Base-by-base conservation (phyloP, 306 rosid species). In the Gynostemma pentaphyllum region DNA sequence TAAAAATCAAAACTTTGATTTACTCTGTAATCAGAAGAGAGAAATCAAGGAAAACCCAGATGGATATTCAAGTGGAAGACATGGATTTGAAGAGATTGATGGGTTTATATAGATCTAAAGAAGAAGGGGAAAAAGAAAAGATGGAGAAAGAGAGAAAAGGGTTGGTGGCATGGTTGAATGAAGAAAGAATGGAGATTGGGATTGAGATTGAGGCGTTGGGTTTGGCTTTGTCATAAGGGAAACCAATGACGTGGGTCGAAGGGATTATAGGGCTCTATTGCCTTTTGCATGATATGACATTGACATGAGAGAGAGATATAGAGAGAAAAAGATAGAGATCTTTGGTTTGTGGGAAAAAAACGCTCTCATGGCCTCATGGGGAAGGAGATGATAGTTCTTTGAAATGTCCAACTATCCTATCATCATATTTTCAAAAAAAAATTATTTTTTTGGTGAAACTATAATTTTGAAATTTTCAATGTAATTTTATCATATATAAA, bases 271-370 rank as follows among this genome's bases (percentile, higher is more conserved):
- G 40, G 64, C 62, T n/a, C n/a, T 71, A 71, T 77, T 67, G 62
- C 21, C 80, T 63, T 77, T 73, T 85, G 95, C 95, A 90, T 87
- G 95, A 90, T 80, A 83, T 78, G 88, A 83, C 85, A 79, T n/a
- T 72, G 77, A 75, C 76, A 73, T 4, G 28, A 46, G 28, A 65
- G 61, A 69, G 46, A 49, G 36, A 64, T n/a, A n/a, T n/a, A 26
- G 19, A 22, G 42, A 66, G 34, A 15, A 49, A n/a, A 32, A 50
- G 36, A 47, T 19, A 23, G 21, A 50, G 57, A 50, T n/a, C n/a
- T n/a, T n/a, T n/a, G n/a, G n/a, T n/a, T n/a, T n/a, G n/a, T n/a
- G n/a, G n/a, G n/a, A n/a, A n/a, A n/a, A n/a, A n/a, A n/a, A n/a
- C n/a, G n/a, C n/a, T n/a, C n/a, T n/a, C n/a, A n/a, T n/a, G n/a